Conservation (phyloP, 2,329 filamentous ascomycete species). For the Claviceps lovelessii region DNA sequence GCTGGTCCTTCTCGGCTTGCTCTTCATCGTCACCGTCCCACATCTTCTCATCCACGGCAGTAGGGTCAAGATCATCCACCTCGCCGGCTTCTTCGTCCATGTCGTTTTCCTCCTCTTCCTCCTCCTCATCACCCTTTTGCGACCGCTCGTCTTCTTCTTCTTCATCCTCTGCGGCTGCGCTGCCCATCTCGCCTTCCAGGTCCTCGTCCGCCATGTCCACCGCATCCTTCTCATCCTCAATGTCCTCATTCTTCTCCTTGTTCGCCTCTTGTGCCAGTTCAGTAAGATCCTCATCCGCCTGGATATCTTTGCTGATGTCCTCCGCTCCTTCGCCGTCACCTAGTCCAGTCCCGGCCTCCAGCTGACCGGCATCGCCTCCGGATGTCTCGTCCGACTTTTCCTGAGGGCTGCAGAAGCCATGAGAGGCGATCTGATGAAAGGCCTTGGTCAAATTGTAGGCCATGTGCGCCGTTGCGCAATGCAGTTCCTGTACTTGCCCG, state of each 20-base stretch:
- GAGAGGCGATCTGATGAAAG: slow-evolving; percentile 63
- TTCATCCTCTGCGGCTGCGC: slow-evolving; percentile 46
- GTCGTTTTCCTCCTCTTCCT: slow-evolving; percentile 49
- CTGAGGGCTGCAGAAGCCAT: slow-evolving; percentile 83
- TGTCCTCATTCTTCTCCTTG: slow-evolving; percentile 47
- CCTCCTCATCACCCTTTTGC: slow-evolving; percentile 47
- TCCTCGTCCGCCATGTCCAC: slow-evolving; percentile 91
- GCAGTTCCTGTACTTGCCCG: slow-evolving; percentile 44
- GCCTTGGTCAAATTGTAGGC: slow-evolving; percentile 60
- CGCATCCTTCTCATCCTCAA: slow-evolving; percentile 69
- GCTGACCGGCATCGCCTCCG: slow-evolving; percentile 56
- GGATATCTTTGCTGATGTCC: slow-evolving; percentile 94
- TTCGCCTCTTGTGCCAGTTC: slow-evolving; percentile 81
- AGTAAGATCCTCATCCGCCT: slow-evolving; percentile 81
- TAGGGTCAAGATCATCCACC: slow-evolving; percentile 80
- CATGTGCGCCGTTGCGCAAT: slow-evolving; percentile 58
- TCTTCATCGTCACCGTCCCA: slow-evolving; percentile 83
- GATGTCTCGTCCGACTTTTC: slow-evolving; percentile 62
- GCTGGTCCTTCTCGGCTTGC: slow-evolving; percentile 68
- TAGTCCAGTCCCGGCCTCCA: slow-evolving; percentile 83
- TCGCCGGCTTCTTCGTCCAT: slow-evolving; percentile 84
- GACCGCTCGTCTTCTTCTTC: slow-evolving; percentile 37
- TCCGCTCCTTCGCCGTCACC: slow-evolving; percentile 91
- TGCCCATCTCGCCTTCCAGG: slow-evolving; percentile 69
- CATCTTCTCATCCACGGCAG: slow-evolving; percentile 93